Conservation (phyloP, 345 rosid species). For the Salix koriyanagi region DNA sequence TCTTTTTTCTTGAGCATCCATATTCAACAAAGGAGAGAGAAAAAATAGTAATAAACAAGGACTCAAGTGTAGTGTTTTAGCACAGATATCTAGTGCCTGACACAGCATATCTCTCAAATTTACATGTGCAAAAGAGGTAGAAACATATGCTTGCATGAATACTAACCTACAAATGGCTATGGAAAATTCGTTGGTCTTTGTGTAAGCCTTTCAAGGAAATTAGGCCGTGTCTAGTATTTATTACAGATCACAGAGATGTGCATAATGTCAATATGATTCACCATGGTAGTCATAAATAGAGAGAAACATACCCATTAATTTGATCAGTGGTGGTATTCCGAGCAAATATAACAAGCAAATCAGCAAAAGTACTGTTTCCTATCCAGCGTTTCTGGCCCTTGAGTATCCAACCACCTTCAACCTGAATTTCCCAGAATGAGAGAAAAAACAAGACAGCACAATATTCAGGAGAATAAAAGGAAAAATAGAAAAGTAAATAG, state of each 20-base stretch:
- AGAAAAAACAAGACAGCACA: constrained; percentile 8
- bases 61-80: neutral
- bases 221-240: neutral
- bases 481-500: neutral
- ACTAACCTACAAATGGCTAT: no score
- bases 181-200: neutral
- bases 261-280: neutral
- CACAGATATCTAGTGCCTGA: neutral
- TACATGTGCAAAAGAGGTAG: no score
- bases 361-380: constrained; percentile 96
- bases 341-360: constrained; percentile 76
- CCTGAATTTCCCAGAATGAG: constrained; percentile 37
- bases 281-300: neutral
- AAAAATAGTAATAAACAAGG: neutral
- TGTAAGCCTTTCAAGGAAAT: neutral
- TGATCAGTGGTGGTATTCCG: constrained; percentile 73
- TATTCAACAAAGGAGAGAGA: neutral
- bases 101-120: no score
- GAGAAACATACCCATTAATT: constrained; percentile 70
- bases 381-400: constrained; percentile 98
- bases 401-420: constrained; percentile 83
- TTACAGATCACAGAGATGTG: neutral
- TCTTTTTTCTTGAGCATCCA: neutral
- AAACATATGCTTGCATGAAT: no score
- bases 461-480: constrained; percentile 10